Evolutionary conservation across 345 rosid genomes (phyloP), one percentile per base, ranked within the genome.

Genomic region (Populus davidiana): DNA sequence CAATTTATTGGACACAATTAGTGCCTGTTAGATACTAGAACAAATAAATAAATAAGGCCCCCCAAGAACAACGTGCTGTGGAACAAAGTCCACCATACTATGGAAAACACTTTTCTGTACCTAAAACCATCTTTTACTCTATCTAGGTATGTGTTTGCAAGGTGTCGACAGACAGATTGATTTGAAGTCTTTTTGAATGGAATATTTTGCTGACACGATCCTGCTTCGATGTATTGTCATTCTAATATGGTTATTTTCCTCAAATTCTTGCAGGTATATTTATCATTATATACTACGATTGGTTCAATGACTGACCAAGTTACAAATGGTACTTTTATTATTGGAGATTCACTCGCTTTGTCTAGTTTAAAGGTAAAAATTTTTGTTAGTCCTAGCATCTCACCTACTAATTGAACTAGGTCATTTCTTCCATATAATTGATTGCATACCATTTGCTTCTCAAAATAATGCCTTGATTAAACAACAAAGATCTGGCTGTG

Each of bases 351-450:
- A 17, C 91, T 93, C 56, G 81, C 86, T 31, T 86, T 96, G 87
- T 92, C 92, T 69, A 92, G 87, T 86, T 85, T 96, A 77, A 93
- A 93, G 97, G 99, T 96, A 86, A 21, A 41, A 49, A 65, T 78
- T 41, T 39, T 33, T 36, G 23, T 56, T 56, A 56, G 12, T 69
- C 18, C 31, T n/a, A 21, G 39, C 43, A 35, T 47, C 35, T 18
- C 2, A 25, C 25, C 39, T 31, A 14, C 18, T 36, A 14, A 6
- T 59, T 8, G n/a, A 67, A 50, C 65, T 6, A 8, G 5, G 11
- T 18, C 33, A 25, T 64, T 20, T 74, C 33, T 16, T 44, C 13
- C 6, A 11, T 35, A 36, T n/a, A 56, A 63, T 64, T 44, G 70
- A 64, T 21, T 18, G 27, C 23, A 38, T 56, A 31, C 13, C 67